Conservation (phyloP, 371 early-diverging fungal genomes). For the Entomophthora muscae region DNA sequence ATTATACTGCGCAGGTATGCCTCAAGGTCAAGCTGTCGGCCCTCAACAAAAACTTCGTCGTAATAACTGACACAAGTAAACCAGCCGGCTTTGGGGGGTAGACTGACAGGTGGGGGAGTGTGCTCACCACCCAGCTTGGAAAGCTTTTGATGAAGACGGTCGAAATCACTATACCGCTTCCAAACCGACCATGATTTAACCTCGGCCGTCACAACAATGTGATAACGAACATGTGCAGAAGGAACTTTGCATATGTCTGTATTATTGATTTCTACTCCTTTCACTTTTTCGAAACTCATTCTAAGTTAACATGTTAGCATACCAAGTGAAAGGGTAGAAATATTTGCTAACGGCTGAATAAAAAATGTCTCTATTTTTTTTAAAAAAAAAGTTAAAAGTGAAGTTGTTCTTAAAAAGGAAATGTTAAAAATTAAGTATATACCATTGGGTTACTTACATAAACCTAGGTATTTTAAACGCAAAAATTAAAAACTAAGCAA, state of each 20-base stretch:
- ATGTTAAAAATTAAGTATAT: too few species aligned
- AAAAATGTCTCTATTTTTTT: too few species aligned
- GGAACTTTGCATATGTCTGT: constrained; percentile 38
- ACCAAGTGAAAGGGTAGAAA: too few species aligned
- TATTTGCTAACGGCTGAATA: too few species aligned
- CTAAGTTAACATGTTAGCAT: too few species aligned
- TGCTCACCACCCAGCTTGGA: constrained; percentile 32
- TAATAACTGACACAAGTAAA: constrained; percentile 40
- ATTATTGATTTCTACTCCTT: not conserved
- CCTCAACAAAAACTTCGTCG: constrained; percentile 51
- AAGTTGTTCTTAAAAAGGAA: too few species aligned
- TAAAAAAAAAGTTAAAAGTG: too few species aligned
- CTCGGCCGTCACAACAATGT: constrained; percentile 54
- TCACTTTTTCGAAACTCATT: not conserved
- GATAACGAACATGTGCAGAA: constrained; percentile 51
- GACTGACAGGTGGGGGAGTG: constrained; percentile 28
- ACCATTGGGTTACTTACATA: too few species aligned
- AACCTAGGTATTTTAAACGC: too few species aligned
- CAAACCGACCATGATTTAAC: constrained; percentile 76
- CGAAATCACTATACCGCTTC: constrained; percentile 77
- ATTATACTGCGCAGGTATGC: constrained; percentile 59
- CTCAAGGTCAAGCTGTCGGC: constrained; percentile 57
- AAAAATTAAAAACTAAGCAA: too few species aligned
- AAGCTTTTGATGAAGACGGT: constrained; percentile 32
- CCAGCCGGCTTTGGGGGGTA: constrained; percentile 46